These are phyloP conservation scores for Pisolithus tinctorius DNA, from an alignment of 768 basidiomycete genomes.

Conservation along the genomic window DNA sequence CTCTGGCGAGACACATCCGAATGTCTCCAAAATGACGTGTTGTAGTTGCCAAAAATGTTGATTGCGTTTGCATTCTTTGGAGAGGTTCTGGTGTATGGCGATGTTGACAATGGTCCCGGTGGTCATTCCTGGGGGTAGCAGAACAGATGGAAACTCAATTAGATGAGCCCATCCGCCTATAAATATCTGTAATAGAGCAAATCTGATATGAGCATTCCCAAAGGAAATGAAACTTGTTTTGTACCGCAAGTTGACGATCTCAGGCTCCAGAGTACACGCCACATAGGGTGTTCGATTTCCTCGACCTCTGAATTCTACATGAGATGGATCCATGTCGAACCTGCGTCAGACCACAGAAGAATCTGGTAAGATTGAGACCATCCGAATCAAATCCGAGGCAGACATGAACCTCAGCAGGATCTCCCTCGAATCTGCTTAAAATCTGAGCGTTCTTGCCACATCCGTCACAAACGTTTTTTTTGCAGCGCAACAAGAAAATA, in stretches of 20 bases:
- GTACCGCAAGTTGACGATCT: slow-evolving; percentile 45
- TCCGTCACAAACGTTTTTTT: too few species aligned
- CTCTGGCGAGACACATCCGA: slow-evolving; percentile 60
- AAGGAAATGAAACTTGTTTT: slow-evolving; percentile 8
- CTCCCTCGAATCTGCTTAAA: too few species aligned
- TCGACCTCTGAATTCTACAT: too few species aligned
- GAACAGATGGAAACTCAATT: slow-evolving; percentile 95
- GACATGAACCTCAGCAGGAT: too few species aligned
- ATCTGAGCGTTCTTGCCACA: too few species aligned
- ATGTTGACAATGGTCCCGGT: slow-evolving; percentile 97
- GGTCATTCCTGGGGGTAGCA: slow-evolving; percentile 86
- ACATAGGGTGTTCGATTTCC: too few species aligned
- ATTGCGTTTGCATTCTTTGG: slow-evolving; percentile 79
- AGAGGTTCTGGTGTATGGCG: slow-evolving; percentile 80
- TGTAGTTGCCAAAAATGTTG: slow-evolving; percentile 83
- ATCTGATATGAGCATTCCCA: not conserved
- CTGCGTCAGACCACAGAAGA: too few species aligned
- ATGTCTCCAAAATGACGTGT: slow-evolving; percentile 67
- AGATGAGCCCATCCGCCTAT: slow-evolving; percentile 92
- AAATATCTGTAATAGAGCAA: slow-evolving; percentile 52
- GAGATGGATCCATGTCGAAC: too few species aligned
- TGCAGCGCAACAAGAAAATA: too few species aligned
- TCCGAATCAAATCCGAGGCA: too few species aligned
- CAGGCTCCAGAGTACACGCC: too few species aligned
- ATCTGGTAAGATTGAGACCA: too few species aligned